Base-by-base conservation (phyloP, 2,329 filamentous ascomycete genomes). In the Ophiocordyceps camponoti-saundersi region DNA sequence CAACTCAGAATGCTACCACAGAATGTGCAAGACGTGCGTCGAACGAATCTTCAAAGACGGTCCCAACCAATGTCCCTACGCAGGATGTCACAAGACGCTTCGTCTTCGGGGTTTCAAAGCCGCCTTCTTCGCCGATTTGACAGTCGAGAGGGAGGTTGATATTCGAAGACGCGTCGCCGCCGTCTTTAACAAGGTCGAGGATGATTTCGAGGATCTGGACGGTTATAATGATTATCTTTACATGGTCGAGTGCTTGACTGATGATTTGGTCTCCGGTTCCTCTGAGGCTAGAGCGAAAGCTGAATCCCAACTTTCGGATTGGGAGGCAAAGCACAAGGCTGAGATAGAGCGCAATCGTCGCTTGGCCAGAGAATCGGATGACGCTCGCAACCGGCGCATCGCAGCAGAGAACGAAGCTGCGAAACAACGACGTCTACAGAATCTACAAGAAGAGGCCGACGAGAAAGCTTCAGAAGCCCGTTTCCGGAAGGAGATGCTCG, bases 1-100 rank as follows among this genome's bases (percentile, higher is more conserved):
- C 69, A 95, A 96, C 63, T 87, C 90, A 10, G 88, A 94, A 71
- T 98, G 92, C 75, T 98, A 98, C 71, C 92, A 98, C 72, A 87
- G 87, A 55, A 96, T 98, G 86, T 98, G 92, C 71, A 83, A 87
- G 62, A 89, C 85, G 48, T 98, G 92, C 68, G 89, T 96, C 41
- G 85, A 90, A 64, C 84, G 90, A 48, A 85, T 96, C 56, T 98
- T 96, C 73, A 84, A 83, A 34, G 81, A 86, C 47, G 92, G 92
- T 0, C 92, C 92, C 1, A 86, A 88, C 48, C 85, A 88, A 51
- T 98, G 93, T 60, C 92, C 92, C 1, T 86, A 95, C 49, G 85
- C 86, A 0, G 85, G 83, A 40, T 98, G 92, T 66, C 77, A 80
- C 60, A 82, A 85, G 62, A 96, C 88, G 1, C 73, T 98, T 6